Evolutionary conservation across 148 eudicot genomes (phyloP).

Genomic region (Pharnaceum exiguum): DNA sequence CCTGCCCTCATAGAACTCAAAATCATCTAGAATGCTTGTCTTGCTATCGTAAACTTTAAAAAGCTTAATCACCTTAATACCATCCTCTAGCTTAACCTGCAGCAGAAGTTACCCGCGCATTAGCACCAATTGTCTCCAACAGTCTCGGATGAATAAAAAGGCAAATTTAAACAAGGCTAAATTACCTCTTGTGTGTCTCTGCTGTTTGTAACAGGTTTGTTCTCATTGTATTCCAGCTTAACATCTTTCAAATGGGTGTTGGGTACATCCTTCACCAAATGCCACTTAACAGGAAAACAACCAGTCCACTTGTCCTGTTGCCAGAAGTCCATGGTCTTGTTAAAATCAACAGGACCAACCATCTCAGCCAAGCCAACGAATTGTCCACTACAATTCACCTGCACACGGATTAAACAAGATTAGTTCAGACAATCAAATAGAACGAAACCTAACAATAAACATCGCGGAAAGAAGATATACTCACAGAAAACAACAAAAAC

Average conservation of each 20-base stretch:
- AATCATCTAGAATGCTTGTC: slow-evolving; percentile 67
- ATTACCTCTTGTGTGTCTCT: slow-evolving; percentile 94
- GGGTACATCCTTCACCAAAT: slow-evolving; percentile 80
- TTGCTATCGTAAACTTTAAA: slow-evolving; percentile 55
- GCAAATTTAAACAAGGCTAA: not conserved
- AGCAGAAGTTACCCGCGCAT: not conserved
- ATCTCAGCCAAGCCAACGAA: slow-evolving; percentile 96
- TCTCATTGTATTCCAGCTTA: slow-evolving; percentile 78
- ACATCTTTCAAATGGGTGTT: slow-evolving; percentile 70
- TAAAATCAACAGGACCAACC: slow-evolving; percentile 72
- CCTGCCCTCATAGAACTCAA: slow-evolving; percentile 66
- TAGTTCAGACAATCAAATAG: not conserved
- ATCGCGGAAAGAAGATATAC: slow-evolving; percentile 12
- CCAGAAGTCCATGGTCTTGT: slow-evolving; percentile 88
- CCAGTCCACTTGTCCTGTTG: slow-evolving; percentile 97
- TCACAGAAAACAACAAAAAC: slow-evolving; percentile 89
- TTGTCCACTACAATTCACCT: slow-evolving; percentile 97
- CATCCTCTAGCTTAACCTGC: slow-evolving; percentile 76
- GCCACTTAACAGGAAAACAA: slow-evolving; percentile 93
- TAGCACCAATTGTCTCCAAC: not conserved
- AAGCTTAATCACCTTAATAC: slow-evolving; percentile 74
- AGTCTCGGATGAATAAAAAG: not conserved
- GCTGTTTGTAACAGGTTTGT: slow-evolving; percentile 75
- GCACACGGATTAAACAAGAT: slow-evolving; percentile 5
- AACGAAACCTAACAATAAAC: not conserved